phyloP scores from a whole-genome alignment of 2,329 filamentous ascomycete genomes.

The Xylariaceae sp. region DNA sequence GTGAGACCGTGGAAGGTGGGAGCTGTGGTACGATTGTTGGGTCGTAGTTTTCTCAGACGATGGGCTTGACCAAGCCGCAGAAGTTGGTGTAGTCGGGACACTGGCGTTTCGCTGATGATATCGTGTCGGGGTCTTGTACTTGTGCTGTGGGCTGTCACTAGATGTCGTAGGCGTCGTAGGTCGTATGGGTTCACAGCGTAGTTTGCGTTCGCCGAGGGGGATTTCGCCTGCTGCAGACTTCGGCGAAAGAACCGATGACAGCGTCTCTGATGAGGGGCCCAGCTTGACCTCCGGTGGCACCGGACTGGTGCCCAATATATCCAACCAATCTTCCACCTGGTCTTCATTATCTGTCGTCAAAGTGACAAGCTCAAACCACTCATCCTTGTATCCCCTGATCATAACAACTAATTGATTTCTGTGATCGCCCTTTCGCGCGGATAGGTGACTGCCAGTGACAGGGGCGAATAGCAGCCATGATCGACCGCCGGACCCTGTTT shows the following conservation, averaged over 20 bases:
- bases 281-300: slow-evolving; percentile 41
- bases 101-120: slow-evolving; percentile 29
- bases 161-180: slow-evolving; percentile 16
- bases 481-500: slow-evolving; percentile 70
- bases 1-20: slow-evolving; percentile 10
- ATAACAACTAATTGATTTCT: slow-evolving; percentile 76
- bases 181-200: slow-evolving; percentile 10
- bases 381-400: slow-evolving; percentile 69
- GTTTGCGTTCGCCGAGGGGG: slow-evolving; percentile 35
- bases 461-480: slow-evolving; percentile 90
- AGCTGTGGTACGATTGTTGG: slow-evolving; percentile 25
- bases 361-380: slow-evolving; percentile 84
- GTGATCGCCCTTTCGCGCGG: slow-evolving; percentile 70
- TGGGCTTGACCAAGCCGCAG: slow-evolving; percentile 12
- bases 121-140: slow-evolving; percentile 31
- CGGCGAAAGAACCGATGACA: slow-evolving; percentile 17
- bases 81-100: slow-evolving; percentile 24
- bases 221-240: slow-evolving; percentile 27
- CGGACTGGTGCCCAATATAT: slow-evolving; percentile 61
- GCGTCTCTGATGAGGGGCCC: slow-evolving; percentile 23
- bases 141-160: slow-evolving; percentile 15
- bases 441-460: slow-evolving; percentile 67
- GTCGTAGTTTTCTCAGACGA: slow-evolving; percentile 37
- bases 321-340: slow-evolving; percentile 79
- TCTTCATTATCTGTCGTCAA: slow-evolving; percentile 72